Base-by-base conservation (phyloP, 495 filamentous ascomycete genomes). In the Jackrogersella minutella region DNA sequence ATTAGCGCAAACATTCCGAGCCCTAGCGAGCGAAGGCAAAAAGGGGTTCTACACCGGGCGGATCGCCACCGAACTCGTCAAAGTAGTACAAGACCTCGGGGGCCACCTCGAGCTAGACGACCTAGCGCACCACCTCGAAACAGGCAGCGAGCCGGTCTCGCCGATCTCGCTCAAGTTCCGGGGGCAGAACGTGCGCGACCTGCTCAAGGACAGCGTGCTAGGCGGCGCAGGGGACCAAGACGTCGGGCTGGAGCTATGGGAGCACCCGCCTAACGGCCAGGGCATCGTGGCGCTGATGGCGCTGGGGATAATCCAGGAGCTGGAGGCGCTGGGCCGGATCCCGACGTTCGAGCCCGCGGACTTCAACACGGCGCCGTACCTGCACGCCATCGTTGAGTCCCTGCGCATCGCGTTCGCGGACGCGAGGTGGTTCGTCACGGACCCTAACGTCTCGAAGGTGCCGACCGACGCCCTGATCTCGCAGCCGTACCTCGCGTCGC, bases 251-350 rank as follows among this genome's bases (percentile, higher is more conserved):
- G 87, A 95, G 68, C 74, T 99, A 1, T 98, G 93, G 93, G 95
- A 99, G 66, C 93, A 97, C 77, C 92, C 95, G 36, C 95, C 95
- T n/a, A 98, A 97, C 78, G 93, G 96, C 0, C 95, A 99, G 76
- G 95, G 95, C 9, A 90, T 99, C 63, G 93, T 98, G 0, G 96
- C 95, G 3, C 82, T 98, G 36, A 96, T 98, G 87, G 90, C 95
- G 0, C 81, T 99, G 0, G 95, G 96, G 2, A 94, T 98, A 63
- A 80, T 99, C 41, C 87, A 96, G 71, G 86, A 91, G 68, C 84
- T 99, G 4, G 91, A 96, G 76, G 82, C 84, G n/a, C 74, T 74
- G 8, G 87, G 87, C 36, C 85, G 86, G 60, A 91, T 97, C 71
- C 87, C 87, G 6, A 82, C 77, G n/a, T 96, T 92, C 76, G 77